These are phyloP conservation scores for Phanerochaete sordida DNA, from an alignment of 768 basidiomycete species.

Conservation along the genomic window DNA sequence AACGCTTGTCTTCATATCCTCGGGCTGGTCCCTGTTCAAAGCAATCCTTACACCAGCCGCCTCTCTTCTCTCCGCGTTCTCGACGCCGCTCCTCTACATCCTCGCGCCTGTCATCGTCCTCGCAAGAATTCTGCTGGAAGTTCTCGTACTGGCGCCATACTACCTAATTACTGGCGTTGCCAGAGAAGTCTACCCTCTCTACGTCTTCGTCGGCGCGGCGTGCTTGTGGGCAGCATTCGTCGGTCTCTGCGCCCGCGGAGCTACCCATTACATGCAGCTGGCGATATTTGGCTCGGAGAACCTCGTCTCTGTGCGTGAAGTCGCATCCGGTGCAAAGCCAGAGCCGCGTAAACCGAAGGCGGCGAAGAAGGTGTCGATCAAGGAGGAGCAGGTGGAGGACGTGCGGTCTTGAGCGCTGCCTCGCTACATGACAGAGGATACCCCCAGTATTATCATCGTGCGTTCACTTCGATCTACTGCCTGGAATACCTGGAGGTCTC, in stretches of 20 bases:
- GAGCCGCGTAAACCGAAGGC: not conserved
- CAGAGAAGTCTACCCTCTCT: constrained; percentile 23
- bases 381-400: not conserved
- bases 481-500: no score
- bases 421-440: no score
- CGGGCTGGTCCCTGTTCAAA: not conserved
- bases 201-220: constrained; percentile 21
- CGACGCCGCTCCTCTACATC: constrained; percentile 32
- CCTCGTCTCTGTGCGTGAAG: not conserved
- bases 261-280: not conserved
- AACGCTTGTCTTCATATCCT: not conserved
- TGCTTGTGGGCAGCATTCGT: constrained; percentile 16
- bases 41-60: not conserved
- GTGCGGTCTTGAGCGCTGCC: not conserved
- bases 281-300: not conserved
- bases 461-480: no score
- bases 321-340: not conserved
- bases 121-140: constrained; percentile 35
- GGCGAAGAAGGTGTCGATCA: not conserved
- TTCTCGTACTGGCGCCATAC: constrained; percentile 46
- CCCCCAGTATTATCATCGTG: no score
- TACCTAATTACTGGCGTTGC: constrained; percentile 17
- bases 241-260: constrained; percentile 17
- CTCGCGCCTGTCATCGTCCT: constrained; percentile 47
- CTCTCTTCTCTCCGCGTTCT: constrained; percentile 17